Conservation (phyloP, 2,329 filamentous ascomycete species). For the Verticillium dahliae region DNA sequence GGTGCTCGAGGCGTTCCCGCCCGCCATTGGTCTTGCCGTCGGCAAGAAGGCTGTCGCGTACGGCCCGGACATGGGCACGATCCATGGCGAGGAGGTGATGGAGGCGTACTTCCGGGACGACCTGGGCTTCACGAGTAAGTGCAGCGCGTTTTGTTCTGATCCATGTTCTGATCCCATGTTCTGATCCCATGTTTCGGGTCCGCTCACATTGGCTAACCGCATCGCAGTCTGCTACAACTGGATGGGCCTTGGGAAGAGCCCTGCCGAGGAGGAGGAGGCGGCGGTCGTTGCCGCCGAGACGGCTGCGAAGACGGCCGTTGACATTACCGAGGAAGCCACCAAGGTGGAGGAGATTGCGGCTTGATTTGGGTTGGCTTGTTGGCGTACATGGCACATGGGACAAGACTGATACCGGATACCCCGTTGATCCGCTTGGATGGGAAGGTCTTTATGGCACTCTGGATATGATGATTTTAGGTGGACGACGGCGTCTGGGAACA, state of each 20-base stretch:
- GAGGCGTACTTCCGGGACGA: slow-evolving; percentile 61
- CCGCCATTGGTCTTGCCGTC: slow-evolving; percentile 66
- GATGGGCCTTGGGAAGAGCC: slow-evolving; percentile 32
- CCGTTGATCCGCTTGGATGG: neutral
- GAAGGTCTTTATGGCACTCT: neutral
- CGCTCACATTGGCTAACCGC: neutral
- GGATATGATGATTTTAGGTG: neutral
- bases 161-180: no score
- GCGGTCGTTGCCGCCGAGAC: neutral
- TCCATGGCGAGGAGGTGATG: slow-evolving; percentile 56
- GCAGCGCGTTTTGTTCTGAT: neutral
- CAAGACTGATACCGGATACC: neutral
- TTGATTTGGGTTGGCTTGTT: neutral
- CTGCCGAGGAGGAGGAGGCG: slow-evolving; percentile 1
- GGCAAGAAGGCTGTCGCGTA: slow-evolving; percentile 64
- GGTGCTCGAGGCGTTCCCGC: slow-evolving; percentile 46
- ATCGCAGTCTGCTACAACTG: slow-evolving; percentile 48
- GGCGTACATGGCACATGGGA: neutral
- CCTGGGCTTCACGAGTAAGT: slow-evolving; percentile 57
- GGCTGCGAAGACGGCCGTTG: neutral
- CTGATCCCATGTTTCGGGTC: neutral
- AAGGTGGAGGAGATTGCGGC: neutral
- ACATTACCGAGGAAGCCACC: neutral
- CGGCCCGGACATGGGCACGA: slow-evolving; percentile 48
- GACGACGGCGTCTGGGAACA: neutral